Percentiles rank a stretch among this genome's conserved stretches.
phyloP scores from a whole-genome alignment of 805 yeast species.

The Monosporozyma siamensis region DNA sequence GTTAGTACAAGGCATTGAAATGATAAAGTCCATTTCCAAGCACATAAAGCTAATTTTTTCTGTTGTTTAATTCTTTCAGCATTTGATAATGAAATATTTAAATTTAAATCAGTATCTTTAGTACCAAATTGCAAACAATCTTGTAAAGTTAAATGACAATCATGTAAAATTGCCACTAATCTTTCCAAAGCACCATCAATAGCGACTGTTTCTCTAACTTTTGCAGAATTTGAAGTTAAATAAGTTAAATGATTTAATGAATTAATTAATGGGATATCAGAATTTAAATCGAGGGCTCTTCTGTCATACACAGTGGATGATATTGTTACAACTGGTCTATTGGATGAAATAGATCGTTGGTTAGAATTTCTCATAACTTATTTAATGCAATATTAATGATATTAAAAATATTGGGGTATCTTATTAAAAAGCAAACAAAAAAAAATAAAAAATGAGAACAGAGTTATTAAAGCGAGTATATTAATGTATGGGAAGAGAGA shows the following conservation, averaged over 20 bases:
- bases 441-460: neutral
- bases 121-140: constrained; percentile 12
- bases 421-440: no score
- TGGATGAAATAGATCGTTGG: constrained; percentile 65
- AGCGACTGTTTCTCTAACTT: constrained; percentile 83
- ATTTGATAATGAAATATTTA: constrained; percentile 10
- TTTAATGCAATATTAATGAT: no score
- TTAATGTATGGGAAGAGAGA: no score
- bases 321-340: constrained; percentile 87
- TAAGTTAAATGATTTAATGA: constrained; percentile 85
- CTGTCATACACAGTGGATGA: constrained; percentile 85
- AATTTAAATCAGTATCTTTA: constrained; percentile 10
- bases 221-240: constrained; percentile 73
- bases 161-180: constrained; percentile 73
- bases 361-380: constrained; percentile 82
- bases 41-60: constrained; percentile 44
- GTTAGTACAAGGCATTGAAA: constrained; percentile 85
- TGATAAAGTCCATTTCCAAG: constrained; percentile 96
- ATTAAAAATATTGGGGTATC: no score
- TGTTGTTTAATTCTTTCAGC: constrained; percentile 25
- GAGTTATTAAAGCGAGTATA: no score
- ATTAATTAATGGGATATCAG: constrained; percentile 83
- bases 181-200: constrained; percentile 89
- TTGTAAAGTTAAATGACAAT: constrained; percentile 42
- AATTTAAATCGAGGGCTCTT: constrained; percentile 83